A percentile compares a stretch with the other conserved stretches of the same genome.
Conservation (phyloP, 129 eudicot genomes). For the Mikania micrantha region DNA sequence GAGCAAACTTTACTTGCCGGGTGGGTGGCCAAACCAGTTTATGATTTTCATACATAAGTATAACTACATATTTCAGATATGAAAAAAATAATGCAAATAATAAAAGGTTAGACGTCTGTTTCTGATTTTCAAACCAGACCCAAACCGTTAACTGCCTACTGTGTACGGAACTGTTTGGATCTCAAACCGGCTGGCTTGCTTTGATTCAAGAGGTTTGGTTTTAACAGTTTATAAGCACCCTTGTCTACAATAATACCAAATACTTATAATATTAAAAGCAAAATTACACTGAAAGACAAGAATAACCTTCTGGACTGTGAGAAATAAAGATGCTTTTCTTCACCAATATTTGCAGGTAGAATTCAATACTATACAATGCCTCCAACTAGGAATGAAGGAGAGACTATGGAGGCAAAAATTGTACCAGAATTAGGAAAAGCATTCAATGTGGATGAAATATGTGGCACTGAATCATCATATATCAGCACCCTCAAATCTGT, state of each 20-base stretch:
- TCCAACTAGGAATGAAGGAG: slow-evolving; percentile 59
- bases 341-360: slow-evolving; percentile 44
- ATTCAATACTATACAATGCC: slow-evolving; percentile 93
- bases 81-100: no score
- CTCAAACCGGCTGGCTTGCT: no score
- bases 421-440: slow-evolving; percentile 67
- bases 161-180: no score
- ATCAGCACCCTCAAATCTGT: slow-evolving; percentile 88
- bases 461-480: slow-evolving; percentile 75
- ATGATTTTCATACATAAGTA: no score
- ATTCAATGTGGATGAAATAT: slow-evolving; percentile 78
- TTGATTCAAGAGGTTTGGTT: no score
- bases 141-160: no score
- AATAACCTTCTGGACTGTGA: neutral
- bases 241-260: neutral
- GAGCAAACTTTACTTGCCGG: no score
- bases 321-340: neutral
- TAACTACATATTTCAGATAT: no score
- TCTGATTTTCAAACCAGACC: no score
- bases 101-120: no score
- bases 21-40: no score
- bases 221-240: no score
- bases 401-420: slow-evolving; percentile 51
- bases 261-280: neutral
- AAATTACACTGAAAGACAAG: neutral